phyloP scores from a whole-genome alignment of 148 eudicot genomes.

The Polygonum maritimum region DNA sequence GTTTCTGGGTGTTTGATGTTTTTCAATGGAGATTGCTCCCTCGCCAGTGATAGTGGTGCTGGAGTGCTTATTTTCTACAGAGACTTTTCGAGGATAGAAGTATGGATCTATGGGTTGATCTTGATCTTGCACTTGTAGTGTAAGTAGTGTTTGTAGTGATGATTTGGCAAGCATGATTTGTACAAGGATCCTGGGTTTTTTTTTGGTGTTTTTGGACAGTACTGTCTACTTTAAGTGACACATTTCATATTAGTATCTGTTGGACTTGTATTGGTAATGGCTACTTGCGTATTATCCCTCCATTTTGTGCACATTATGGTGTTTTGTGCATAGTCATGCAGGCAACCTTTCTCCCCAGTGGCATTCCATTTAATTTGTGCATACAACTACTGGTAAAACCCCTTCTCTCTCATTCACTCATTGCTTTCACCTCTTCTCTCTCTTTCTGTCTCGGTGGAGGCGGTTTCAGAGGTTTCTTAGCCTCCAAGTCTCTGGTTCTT shows the following conservation, averaged over 20 bases:
- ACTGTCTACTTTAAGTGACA: background rate
- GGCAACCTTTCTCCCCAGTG: too few relatives aligned
- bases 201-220: background rate
- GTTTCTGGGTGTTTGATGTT: background rate
- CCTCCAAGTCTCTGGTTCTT: conserved; percentile 12
- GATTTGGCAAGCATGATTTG: background rate
- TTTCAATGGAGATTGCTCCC: background rate
- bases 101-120: background rate
- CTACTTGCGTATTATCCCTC: background rate
- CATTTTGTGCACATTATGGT: too few relatives aligned
- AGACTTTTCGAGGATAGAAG: background rate
- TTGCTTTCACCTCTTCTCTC: too few relatives aligned
- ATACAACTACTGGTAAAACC: too few relatives aligned
- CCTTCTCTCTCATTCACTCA: too few relatives aligned
- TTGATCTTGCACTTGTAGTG: background rate
- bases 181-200: background rate
- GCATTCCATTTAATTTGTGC: too few relatives aligned
- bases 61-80: background rate
- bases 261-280: background rate
- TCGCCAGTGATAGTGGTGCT: background rate
- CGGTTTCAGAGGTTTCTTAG: too few relatives aligned
- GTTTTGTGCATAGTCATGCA: too few relatives aligned
- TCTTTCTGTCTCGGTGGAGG: too few relatives aligned
- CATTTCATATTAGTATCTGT: too few relatives aligned
- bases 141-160: background rate